These are phyloP conservation scores for Zymoseptoria crescenta DNA, from an alignment of 2,329 filamentous ascomycete species.

Conservation along the genomic window DNA sequence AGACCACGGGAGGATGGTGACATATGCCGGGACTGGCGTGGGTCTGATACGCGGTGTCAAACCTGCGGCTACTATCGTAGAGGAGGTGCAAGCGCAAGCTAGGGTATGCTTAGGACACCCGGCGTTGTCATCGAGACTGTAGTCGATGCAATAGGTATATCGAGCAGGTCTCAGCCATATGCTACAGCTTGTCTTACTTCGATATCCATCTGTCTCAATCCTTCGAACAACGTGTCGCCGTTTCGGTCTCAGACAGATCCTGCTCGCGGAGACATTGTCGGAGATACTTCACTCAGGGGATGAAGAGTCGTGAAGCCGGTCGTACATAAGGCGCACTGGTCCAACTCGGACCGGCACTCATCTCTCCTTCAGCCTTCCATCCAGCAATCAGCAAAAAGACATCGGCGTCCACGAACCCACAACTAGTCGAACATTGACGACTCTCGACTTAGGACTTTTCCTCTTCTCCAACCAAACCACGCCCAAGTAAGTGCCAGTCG, in stretches of 20 bases:
- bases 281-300: too few species aligned
- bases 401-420: too few species aligned
- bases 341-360: too few species aligned
- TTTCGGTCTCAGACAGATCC: neutral
- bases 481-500: neutral
- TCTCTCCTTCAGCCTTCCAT: too few species aligned
- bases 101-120: neutral
- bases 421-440: neutral
- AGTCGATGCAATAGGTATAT: neutral
- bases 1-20: constrained; percentile 40
- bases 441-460: neutral
- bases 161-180: neutral
- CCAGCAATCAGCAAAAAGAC: too few species aligned
- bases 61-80: neutral
- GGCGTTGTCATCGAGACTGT: neutral
- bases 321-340: too few species aligned
- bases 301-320: too few species aligned
- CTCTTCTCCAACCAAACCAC: neutral
- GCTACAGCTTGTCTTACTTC: neutral
- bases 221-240: neutral
- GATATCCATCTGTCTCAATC: neutral
- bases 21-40: constrained; percentile 53
- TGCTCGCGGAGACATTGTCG: neutral
- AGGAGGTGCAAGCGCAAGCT: neutral
- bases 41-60: constrained; percentile 45